A percentile compares a stretch with the other conserved stretches of the same genome.
Evolutionary conservation across 78 protist genomes (phyloP).

Genomic region (Dictyostelium citrinum): DNA sequence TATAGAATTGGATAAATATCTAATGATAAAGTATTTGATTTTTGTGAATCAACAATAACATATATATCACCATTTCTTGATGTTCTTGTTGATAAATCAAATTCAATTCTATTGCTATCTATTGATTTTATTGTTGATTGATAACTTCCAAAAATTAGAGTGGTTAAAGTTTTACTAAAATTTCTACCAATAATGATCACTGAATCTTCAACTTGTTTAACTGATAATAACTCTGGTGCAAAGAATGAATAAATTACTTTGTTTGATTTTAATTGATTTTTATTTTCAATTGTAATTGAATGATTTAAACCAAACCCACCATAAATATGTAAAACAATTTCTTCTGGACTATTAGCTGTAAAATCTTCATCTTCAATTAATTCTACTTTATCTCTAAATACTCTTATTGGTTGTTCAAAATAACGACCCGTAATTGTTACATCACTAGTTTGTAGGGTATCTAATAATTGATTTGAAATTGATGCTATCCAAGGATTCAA

Average conservation of each 20-base stretch:
- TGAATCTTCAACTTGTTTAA: not conserved
- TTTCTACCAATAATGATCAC: not conserved
- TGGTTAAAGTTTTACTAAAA: not conserved
- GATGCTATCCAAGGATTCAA: not conserved
- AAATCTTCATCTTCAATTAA: not conserved
- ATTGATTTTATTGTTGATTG: not conserved
- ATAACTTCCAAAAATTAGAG: not conserved
- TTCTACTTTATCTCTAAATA: not conserved
- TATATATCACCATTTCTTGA: constrained; percentile 12
- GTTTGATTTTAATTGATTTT: not conserved
- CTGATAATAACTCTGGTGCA: not conserved
- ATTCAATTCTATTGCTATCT: not conserved
- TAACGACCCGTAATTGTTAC: not conserved
- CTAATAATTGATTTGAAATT: not conserved
- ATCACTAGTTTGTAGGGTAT: not conserved
- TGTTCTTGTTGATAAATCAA: not conserved
- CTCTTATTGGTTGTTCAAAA: not conserved
- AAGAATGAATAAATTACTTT: not conserved
- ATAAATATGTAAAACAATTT: not conserved
- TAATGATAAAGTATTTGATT: not conserved
- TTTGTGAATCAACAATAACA: not conserved
- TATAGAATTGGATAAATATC: not conserved
- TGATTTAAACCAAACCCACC: not conserved
- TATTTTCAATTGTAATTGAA: not conserved
- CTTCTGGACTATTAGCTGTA: not conserved